phyloP scores from a whole-genome alignment of 495 filamentous ascomycete genomes.

The Chaetomidium leptoderma region DNA sequence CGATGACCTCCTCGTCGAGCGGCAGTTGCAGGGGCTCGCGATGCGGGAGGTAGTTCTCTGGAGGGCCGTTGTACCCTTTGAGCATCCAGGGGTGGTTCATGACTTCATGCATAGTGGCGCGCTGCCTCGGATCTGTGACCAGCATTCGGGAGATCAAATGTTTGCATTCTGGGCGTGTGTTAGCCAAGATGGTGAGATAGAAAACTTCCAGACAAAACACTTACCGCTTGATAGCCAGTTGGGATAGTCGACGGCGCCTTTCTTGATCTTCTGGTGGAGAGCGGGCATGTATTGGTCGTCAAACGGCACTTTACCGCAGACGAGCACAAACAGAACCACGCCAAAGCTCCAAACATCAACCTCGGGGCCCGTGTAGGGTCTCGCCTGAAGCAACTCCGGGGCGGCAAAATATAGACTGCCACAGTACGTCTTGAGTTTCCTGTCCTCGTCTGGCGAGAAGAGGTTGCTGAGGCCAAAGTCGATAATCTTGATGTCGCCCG shows the following conservation, averaged over 20 bases:
- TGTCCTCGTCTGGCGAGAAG: slow-evolving; percentile 75
- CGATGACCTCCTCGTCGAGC: slow-evolving; percentile 74
- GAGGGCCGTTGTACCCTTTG: slow-evolving; percentile 80
- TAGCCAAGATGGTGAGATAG: slow-evolving; percentile 20
- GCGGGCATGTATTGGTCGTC: slow-evolving; percentile 99
- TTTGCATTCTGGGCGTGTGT: slow-evolving; percentile 68
- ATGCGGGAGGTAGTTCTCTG: slow-evolving; percentile 82
- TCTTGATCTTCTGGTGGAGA: slow-evolving; percentile 98
- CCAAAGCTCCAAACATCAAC: slow-evolving; percentile 99
- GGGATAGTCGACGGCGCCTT: slow-evolving; percentile 92
- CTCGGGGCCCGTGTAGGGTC: slow-evolving; percentile 91
- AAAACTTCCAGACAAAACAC: slow-evolving; percentile 28
- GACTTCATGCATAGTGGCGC: slow-evolving; percentile 84
- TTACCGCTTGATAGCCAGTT: slow-evolving; percentile 83
- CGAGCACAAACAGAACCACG: slow-evolving; percentile 96
- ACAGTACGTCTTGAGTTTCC: slow-evolving; percentile 86
- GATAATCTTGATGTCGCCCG: slow-evolving; percentile 98
- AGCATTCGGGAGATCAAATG: slow-evolving; percentile 94
- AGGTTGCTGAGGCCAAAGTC: slow-evolving; percentile 98
- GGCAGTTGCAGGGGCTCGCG: slow-evolving; percentile 83
- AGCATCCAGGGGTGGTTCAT: slow-evolving; percentile 97
- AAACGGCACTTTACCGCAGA: slow-evolving; percentile 97
- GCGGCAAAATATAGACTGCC: slow-evolving; percentile 98
- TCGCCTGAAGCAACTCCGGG: slow-evolving; percentile 88
- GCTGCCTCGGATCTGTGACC: slow-evolving; percentile 85